These are phyloP conservation scores for Aspergillus phoenicis DNA, from an alignment of 2,329 filamentous ascomycete species.

Conservation along the genomic window DNA sequence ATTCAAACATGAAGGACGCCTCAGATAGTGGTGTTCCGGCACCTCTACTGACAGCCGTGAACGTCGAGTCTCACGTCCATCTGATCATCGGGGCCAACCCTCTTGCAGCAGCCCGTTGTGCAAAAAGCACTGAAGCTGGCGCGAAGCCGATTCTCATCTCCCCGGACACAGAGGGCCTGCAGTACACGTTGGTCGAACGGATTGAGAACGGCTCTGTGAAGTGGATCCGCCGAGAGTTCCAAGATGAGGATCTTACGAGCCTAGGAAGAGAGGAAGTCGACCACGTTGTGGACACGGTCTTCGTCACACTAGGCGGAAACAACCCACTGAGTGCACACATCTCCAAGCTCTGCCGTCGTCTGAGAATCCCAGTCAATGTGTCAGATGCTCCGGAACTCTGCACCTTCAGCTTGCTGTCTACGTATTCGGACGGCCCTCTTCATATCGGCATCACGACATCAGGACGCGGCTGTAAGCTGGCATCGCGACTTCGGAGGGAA, in stretches of 20 bases:
- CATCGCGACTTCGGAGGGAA: conserved; percentile 84
- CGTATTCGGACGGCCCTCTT: conserved; percentile 84
- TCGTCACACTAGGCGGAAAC: conserved; percentile 68
- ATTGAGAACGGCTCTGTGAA: conserved; percentile 47
- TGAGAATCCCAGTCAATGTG: conserved; percentile 91
- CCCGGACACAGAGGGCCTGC: conserved; percentile 62
- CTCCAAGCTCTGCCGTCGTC: conserved; percentile 71
- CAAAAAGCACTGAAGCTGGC: conserved; percentile 77
- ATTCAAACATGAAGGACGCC: conserved; percentile 36
- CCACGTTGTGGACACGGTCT: conserved; percentile 83
- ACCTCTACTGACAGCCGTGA: conserved; percentile 45
- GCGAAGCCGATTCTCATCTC: conserved; percentile 79
- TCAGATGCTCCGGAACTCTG: conserved; percentile 83
- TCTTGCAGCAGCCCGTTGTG: conserved; percentile 80
- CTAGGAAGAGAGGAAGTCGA: conserved; percentile 81
- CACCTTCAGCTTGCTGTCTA: conserved; percentile 86
- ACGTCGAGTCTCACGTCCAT: conserved; percentile 60
- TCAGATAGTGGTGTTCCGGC: conserved; percentile 24
- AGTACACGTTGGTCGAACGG: conserved; percentile 56
- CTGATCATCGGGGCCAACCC: conserved; percentile 84
- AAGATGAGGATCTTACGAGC: conserved; percentile 70
- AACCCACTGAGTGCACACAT: conserved; percentile 63
- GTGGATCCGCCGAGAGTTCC: conserved; percentile 58
- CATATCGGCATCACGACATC: conserved; percentile 97
- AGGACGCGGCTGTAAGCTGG: conserved; percentile 89